A percentile compares a stretch with the other conserved stretches of the same genome.
Conservation (phyloP, 352 stramenopile genomes). For the Phytophthora pini region DNA sequence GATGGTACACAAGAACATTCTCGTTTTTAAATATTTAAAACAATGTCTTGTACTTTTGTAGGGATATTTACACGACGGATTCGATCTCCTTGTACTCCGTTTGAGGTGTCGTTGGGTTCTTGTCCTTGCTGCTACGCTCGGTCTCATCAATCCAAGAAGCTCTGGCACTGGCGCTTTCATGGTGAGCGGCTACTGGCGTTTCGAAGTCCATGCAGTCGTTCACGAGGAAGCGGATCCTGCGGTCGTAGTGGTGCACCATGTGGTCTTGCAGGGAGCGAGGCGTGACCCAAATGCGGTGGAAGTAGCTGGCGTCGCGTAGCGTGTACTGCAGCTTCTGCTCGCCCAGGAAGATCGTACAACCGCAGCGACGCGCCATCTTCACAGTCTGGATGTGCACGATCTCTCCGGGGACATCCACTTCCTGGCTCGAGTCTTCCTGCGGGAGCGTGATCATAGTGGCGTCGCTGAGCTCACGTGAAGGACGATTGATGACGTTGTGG, state of each 20-base stretch:
- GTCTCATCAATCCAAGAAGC: slow-evolving; percentile 41
- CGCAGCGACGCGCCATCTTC: slow-evolving; percentile 58
- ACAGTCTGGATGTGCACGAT: slow-evolving; percentile 78
- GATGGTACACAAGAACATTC: not conserved
- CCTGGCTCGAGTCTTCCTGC: slow-evolving; percentile 52
- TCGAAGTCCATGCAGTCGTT: slow-evolving; percentile 64
- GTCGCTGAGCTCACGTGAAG: slow-evolving; percentile 39
- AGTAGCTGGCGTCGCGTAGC: slow-evolving; percentile 67
- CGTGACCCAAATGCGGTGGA: slow-evolving; percentile 74
- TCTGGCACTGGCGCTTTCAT: slow-evolving; percentile 22
- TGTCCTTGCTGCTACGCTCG: slow-evolving; percentile 12
- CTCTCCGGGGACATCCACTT: slow-evolving; percentile 73
- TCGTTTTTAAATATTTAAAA: slow-evolving; percentile 35
- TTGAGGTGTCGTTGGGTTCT: slow-evolving; percentile 23
- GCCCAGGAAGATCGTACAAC: slow-evolving; percentile 69
- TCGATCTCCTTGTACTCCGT: slow-evolving; percentile 46
- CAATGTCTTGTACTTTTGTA: not conserved
- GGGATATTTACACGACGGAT: slow-evolving; percentile 36
- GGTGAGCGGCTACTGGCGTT: slow-evolving; percentile 36
- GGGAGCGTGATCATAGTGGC: slow-evolving; percentile 48
- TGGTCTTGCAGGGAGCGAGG: slow-evolving; percentile 69
- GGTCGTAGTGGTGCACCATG: slow-evolving; percentile 87
- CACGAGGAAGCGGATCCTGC: slow-evolving; percentile 66
- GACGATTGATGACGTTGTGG: slow-evolving; percentile 41
- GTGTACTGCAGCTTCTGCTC: slow-evolving; percentile 80